Evolutionary conservation across 805 yeast species (phyloP).

Genomic region (Monosporozyma yasuniensis): DNA sequence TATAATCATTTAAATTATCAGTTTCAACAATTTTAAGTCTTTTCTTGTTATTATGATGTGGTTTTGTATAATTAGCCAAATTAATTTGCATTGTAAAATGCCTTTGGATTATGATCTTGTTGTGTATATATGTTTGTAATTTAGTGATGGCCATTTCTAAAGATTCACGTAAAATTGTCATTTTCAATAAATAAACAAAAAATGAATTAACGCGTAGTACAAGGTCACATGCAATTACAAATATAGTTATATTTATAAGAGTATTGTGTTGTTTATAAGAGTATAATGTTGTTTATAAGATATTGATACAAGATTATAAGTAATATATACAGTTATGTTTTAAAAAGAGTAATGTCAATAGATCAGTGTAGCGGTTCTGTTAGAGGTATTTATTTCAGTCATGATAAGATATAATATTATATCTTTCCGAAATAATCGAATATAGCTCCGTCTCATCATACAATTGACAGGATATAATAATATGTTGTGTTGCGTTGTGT

Average conservation of each 20-base stretch:
- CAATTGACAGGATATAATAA: not conserved
- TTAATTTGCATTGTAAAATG: not conserved
- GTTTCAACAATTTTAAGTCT: not conserved
- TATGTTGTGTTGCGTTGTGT: too few relatives aligned
- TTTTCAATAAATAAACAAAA: too few relatives aligned
- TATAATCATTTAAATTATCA: not conserved
- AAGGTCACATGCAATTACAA: too few relatives aligned
- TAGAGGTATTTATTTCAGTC: constrained; percentile 3
- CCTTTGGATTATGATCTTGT: not conserved
- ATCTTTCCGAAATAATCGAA: not conserved
- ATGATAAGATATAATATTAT: not conserved
- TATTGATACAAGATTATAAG: too few relatives aligned
- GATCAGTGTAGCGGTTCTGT: constrained; percentile 21
- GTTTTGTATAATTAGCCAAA: not conserved
- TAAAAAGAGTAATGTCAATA: too few relatives aligned
- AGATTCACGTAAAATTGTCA: too few relatives aligned
- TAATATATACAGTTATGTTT: too few relatives aligned
- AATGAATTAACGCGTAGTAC: too few relatives aligned
- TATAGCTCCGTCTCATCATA: constrained; percentile 1
- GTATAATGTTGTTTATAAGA: too few relatives aligned
- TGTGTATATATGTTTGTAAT: not conserved
- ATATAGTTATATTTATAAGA: too few relatives aligned
- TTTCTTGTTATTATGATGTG: not conserved
- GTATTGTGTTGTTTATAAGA: too few relatives aligned
- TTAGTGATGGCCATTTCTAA: too few relatives aligned